Percentiles rank a stretch among this genome's conserved stretches.
These are phyloP conservation scores for Babesia caballi DNA, from an alignment of 169 alveolate species.

Conservation along the genomic window DNA sequence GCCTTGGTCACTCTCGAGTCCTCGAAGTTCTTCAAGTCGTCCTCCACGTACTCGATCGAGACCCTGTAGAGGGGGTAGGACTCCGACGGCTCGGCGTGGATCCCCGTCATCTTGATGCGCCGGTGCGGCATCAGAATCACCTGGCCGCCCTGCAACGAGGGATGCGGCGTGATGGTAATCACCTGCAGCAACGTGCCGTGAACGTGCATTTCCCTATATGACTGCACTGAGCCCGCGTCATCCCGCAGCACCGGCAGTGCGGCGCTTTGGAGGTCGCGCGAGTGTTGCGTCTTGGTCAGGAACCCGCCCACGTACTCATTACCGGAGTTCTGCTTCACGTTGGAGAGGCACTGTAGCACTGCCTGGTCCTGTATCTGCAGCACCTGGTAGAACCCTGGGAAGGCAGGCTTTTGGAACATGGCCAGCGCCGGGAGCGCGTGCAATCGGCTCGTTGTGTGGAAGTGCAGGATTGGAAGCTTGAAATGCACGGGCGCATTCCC, in stretches of 20 bases:
- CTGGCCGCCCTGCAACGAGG: slow-evolving; percentile 71
- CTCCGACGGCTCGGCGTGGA: slow-evolving; percentile 60
- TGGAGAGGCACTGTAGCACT: slow-evolving; percentile 57
- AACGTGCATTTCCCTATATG: slow-evolving; percentile 60
- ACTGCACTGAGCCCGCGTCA: slow-evolving; percentile 65
- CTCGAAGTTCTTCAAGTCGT: slow-evolving; percentile 46
- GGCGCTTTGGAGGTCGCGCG: slow-evolving; percentile 7
- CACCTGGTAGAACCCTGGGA: slow-evolving; percentile 81
- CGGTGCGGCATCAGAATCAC: slow-evolving; percentile 77
- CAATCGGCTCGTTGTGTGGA: slow-evolving; percentile 31
- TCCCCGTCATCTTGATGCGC: slow-evolving; percentile 67
- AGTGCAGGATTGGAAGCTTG: slow-evolving; percentile 50
- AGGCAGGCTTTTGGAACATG: slow-evolving; percentile 76
- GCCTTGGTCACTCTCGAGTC: slow-evolving; percentile 69
- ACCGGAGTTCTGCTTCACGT: slow-evolving; percentile 56
- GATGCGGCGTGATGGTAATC: slow-evolving; percentile 70
- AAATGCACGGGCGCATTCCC: slow-evolving; percentile 23
- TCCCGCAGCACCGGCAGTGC: slow-evolving; percentile 46
- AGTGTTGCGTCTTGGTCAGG: slow-evolving; percentile 36
- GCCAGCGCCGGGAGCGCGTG: slow-evolving; percentile 72
- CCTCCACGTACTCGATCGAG: slow-evolving; percentile 63
- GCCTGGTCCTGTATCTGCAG: slow-evolving; percentile 76
- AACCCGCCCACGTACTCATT: slow-evolving; percentile 68
- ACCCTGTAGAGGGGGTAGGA: slow-evolving; percentile 51
- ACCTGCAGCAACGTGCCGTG: slow-evolving; percentile 71